Conservation (phyloP, 2,329 filamentous ascomycete genomes). For the Reticulascus tulasneorum region DNA sequence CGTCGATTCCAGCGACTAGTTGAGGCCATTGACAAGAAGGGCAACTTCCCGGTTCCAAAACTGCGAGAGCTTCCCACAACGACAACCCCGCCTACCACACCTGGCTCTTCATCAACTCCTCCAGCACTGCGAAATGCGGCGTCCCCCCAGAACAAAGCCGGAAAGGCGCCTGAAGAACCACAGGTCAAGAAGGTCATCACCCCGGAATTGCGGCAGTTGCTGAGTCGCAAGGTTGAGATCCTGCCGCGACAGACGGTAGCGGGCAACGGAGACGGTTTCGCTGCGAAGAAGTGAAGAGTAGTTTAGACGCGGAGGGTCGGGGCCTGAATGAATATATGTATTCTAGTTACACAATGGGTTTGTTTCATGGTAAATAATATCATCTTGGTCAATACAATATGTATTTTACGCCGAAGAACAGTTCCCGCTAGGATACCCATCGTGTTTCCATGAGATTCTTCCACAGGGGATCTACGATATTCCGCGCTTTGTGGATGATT, state of each 20-base stretch:
- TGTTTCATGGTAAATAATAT: no score
- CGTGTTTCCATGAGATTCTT: no score
- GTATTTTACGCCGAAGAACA: no score
- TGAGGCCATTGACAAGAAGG: slow-evolving; percentile 87
- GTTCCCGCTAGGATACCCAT: no score
- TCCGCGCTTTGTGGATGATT: no score
- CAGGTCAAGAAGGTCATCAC: slow-evolving; percentile 46
- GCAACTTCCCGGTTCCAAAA: slow-evolving; percentile 67
- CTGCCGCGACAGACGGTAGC: slow-evolving; percentile 35
- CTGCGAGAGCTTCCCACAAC: slow-evolving; percentile 15
- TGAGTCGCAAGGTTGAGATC: slow-evolving; percentile 45
- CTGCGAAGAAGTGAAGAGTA: no score
- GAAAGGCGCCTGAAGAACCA: slow-evolving; percentile 26
- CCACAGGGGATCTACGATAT: no score
- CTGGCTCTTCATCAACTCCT: slow-evolving; percentile 1
- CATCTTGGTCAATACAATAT: no score
- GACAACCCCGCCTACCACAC: slow-evolving; percentile 12
- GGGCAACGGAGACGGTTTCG: slow-evolving; percentile 6
- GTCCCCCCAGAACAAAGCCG: slow-evolving; percentile 22
- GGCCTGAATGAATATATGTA: no score
- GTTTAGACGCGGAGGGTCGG: no score
- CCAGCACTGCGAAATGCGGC: slow-evolving; percentile 4
- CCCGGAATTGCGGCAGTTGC: slow-evolving; percentile 50
- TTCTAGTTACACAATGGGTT: no score
- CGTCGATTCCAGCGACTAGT: slow-evolving; percentile 82